Conservation (phyloP, 2,329 filamentous ascomycete genomes). For the Trichoderma sp. region DNA sequence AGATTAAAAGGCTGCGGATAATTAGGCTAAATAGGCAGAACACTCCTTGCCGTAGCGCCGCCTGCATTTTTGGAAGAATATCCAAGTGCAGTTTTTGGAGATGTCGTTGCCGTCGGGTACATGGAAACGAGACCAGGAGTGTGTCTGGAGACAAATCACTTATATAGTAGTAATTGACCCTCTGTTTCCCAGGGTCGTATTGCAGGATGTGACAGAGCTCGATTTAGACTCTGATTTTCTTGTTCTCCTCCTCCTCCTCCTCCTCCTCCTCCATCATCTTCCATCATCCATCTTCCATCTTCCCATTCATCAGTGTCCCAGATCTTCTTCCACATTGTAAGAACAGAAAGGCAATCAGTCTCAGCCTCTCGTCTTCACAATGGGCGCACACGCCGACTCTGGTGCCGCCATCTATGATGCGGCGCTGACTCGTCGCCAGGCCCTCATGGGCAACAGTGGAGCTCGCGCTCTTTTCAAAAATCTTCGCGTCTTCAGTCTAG, state of each 20-base stretch:
- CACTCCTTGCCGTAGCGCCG: slow-evolving; percentile 14
- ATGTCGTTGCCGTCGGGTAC: slow-evolving; percentile 12
- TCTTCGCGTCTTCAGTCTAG: slow-evolving; percentile 57
- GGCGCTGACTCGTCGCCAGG: slow-evolving; percentile 49
- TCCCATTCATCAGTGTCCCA: not conserved
- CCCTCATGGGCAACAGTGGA: slow-evolving; percentile 52
- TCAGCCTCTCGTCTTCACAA: slow-evolving; percentile 8
- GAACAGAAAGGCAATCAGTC: not conserved
- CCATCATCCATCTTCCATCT: not conserved
- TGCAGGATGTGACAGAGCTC: slow-evolving; percentile 15
- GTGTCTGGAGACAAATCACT: slow-evolving; percentile 8
- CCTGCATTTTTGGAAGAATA: not conserved
- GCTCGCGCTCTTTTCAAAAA: slow-evolving; percentile 56
- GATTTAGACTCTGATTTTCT: not conserved
- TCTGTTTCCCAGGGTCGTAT: slow-evolving; percentile 10
- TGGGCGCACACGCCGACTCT: slow-evolving; percentile 19
- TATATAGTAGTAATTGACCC: slow-evolving; percentile 14
- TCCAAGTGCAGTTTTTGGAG: not conserved
- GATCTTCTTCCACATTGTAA: not conserved
- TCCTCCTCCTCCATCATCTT: not conserved
- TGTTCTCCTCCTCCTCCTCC: not conserved
- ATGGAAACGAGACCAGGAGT: not conserved
- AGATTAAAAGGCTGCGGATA: slow-evolving; percentile 11
- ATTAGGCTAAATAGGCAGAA: slow-evolving; percentile 13
- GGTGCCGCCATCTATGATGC: slow-evolving; percentile 43